Percentiles rank a stretch among this genome's conserved stretches.
phyloP scores from a whole-genome alignment of 2,329 filamentous ascomycete species.

The Chaetomiaceae sp. region DNA sequence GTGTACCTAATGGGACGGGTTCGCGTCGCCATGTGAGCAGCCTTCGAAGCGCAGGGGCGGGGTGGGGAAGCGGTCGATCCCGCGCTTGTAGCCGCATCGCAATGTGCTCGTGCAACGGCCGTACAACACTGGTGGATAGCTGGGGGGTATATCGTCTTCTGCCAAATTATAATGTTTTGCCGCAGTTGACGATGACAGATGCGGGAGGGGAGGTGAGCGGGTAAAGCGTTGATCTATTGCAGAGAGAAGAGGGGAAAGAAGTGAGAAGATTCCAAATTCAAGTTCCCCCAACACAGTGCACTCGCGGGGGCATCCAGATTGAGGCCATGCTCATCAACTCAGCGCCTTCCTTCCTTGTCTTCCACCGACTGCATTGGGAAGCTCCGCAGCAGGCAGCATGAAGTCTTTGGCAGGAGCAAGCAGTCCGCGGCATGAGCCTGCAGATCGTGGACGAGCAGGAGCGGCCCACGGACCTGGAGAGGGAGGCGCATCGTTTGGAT shows the following conservation, averaged over 20 bases:
- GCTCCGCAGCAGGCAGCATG: no score
- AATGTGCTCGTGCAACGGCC: slow-evolving; percentile 10
- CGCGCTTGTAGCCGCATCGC: slow-evolving; percentile 26
- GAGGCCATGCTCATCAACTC: no score
- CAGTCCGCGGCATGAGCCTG: background rate
- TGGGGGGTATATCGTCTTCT: background rate
- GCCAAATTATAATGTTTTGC: background rate
- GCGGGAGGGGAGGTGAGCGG: no score
- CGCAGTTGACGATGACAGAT: no score
- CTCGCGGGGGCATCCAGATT: no score
- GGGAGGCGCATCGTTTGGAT: background rate
- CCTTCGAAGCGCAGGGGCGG: background rate
- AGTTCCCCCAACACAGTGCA: no score
- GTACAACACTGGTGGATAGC: background rate
- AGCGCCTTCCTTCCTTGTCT: no score
- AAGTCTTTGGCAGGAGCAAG: no score
- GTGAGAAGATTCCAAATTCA: no score
- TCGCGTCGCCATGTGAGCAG: slow-evolving; percentile 3
- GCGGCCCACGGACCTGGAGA: background rate
- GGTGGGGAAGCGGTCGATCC: slow-evolving; percentile 22
- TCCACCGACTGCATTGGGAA: no score
- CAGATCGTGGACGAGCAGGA: slow-evolving; percentile 10
- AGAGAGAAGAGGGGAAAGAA: no score
- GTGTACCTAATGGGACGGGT: background rate
- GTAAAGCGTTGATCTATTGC: no score